Conservation (phyloP, 768 basidiomycete species). For the Phlebiopsis flavidoalba region DNA sequence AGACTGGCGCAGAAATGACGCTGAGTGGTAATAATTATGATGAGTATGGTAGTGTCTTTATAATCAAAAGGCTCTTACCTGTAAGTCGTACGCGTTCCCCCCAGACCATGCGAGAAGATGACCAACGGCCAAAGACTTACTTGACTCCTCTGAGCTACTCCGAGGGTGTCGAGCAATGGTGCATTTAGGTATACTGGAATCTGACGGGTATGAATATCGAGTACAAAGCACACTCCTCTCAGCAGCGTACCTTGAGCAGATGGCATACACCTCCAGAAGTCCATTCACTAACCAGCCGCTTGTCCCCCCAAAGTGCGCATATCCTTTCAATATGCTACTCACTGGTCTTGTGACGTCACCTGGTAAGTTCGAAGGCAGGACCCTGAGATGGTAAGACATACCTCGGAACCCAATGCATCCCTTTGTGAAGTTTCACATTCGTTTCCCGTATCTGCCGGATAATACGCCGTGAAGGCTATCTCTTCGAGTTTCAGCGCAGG, state of each 20-base stretch:
- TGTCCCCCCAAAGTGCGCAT: slow-evolving; percentile 12
- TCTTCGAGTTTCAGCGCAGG: slow-evolving; percentile 57
- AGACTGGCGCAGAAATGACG: slow-evolving; percentile 66
- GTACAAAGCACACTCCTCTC: neutral
- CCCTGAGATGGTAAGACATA: slow-evolving; percentile 22
- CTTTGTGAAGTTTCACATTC: slow-evolving; percentile 26
- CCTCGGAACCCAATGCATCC: slow-evolving; percentile 56
- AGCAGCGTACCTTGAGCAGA: neutral
- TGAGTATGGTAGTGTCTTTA: neutral
- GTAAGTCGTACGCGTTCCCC: slow-evolving; percentile 67
- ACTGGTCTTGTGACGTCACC: slow-evolving; percentile 9
- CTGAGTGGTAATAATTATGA: slow-evolving; percentile 29
- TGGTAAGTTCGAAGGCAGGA: neutral
- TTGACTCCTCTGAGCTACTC: neutral
- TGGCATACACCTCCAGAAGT: neutral
- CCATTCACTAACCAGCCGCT: slow-evolving; percentile 1
- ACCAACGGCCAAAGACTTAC: slow-evolving; percentile 65
- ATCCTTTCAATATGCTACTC: slow-evolving; percentile 12
- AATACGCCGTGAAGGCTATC: slow-evolving; percentile 60
- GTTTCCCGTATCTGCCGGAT: slow-evolving; percentile 45
- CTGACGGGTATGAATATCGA: neutral
- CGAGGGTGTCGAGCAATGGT: slow-evolving; percentile 13
- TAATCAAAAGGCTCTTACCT: slow-evolving; percentile 32
- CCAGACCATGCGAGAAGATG: slow-evolving; percentile 83
- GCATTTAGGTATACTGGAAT: slow-evolving; percentile 15